Evolutionary conservation across 176 grass and related monocot genomes (phyloP).

Genomic region (Raddia guianensis): DNA sequence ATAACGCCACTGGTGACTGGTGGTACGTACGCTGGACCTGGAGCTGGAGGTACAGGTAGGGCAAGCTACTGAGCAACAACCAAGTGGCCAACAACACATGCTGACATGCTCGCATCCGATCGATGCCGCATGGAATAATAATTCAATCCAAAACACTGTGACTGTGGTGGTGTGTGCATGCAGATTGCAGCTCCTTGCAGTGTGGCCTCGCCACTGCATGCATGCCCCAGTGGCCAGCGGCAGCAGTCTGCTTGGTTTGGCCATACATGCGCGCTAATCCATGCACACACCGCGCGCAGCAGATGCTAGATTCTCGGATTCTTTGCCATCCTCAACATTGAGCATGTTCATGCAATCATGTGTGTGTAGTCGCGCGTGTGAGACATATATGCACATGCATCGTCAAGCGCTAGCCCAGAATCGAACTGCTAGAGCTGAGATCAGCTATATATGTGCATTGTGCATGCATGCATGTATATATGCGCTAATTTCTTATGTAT

Average conservation of each 20-base stretch:
- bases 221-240: neutral
- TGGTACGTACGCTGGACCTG: no score
- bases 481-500: no score
- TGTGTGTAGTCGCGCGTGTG: neutral
- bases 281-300: neutral
- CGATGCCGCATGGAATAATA: constrained; percentile 26
- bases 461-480: neutral
- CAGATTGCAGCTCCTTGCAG: no score
- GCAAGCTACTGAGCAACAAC: neutral
- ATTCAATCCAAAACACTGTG: constrained; percentile 35
- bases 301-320: neutral
- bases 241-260: constrained; percentile 35
- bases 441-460: neutral
- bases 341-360: neutral
- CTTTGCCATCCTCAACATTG: neutral
- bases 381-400: neutral
- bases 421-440: neutral
- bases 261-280: neutral
- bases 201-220: neutral
- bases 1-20: constrained; percentile 19
- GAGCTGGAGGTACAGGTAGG: neutral
- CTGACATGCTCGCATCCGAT: neutral
- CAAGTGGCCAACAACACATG: neutral
- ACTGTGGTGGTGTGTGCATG: no score
- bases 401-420: neutral